Evolutionary conservation across 2,329 filamentous ascomycete species (phyloP).

Genomic region (Colletotrichum sublineola): DNA sequence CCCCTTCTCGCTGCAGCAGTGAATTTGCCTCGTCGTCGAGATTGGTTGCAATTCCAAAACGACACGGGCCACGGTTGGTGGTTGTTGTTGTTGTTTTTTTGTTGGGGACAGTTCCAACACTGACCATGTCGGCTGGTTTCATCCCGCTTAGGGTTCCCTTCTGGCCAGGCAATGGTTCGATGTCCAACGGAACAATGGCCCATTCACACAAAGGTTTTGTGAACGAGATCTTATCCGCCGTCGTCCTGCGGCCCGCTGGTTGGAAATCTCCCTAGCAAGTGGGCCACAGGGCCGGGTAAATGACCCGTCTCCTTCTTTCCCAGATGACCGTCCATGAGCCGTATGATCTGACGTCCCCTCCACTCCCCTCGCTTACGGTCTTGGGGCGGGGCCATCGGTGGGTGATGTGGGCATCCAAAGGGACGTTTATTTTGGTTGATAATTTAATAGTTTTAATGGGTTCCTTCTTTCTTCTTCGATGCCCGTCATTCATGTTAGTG

Average conservation of each 20-base stretch:
- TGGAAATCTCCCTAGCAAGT: background rate
- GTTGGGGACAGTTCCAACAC: constrained; percentile 13
- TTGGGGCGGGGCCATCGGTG: constrained; percentile 3
- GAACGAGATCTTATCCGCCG: constrained; percentile 31
- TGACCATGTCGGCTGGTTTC: constrained; percentile 22
- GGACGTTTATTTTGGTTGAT: constrained; percentile 4
- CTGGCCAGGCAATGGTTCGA: constrained; percentile 34
- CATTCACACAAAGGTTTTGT: constrained; percentile 2
- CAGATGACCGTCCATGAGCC: constrained; percentile 5
- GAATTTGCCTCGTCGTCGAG: background rate
- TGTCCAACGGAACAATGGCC: constrained; percentile 20
- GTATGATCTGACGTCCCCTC: constrained; percentile 25
- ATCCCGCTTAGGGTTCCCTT: constrained; percentile 16
- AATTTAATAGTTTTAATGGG: background rate
- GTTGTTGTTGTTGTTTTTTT: background rate
- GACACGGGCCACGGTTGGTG: constrained; percentile 11
- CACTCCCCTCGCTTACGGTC: background rate
- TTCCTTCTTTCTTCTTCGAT: constrained; percentile 7
- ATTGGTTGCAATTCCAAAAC: background rate
- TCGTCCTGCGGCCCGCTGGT: constrained; percentile 25
- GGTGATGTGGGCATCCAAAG: background rate
- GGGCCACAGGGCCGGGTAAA: background rate
- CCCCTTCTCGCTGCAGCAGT: background rate
- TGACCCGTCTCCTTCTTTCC: constrained; percentile 4
- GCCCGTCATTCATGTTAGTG: constrained; percentile 30